These are phyloP conservation scores for Puccinellia tenuiflora DNA, from an alignment of 176 grass and related monocot species.

Conservation along the genomic window DNA sequence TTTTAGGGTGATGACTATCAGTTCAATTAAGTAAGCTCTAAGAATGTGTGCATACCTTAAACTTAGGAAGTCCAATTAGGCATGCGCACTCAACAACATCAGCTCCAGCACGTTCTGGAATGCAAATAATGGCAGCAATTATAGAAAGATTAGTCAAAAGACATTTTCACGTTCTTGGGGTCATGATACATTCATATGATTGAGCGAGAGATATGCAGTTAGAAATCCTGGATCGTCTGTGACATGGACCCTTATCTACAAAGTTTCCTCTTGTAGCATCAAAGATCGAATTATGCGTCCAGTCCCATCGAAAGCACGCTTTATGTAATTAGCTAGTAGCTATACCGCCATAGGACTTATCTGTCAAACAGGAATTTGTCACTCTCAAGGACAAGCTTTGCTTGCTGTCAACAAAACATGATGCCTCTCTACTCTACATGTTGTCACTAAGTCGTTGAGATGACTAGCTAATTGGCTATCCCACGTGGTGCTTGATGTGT, in stretches of 20 bases:
- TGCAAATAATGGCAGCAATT: constrained; percentile 20
- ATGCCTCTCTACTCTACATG: constrained; percentile 37
- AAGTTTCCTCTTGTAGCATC: constrained; percentile 12
- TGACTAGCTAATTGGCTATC: constrained; percentile 14
- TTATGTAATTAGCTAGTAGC: constrained; percentile 29
- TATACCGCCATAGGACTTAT: constrained; percentile 24
- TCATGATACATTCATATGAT: constrained; percentile 11
- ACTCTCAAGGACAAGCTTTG: constrained; percentile 30
- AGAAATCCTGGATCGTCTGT: neutral
- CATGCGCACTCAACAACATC: constrained; percentile 96
- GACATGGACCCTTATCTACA: neutral
- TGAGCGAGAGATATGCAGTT: neutral
- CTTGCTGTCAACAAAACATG: constrained; percentile 43
- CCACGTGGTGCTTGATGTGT: neutral
- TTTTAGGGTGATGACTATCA: too few relatives aligned
- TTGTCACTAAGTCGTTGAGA: constrained; percentile 27
- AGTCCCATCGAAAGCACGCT: constrained; percentile 31
- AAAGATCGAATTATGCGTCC: constrained; percentile 17
- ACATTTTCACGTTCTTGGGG: neutral
- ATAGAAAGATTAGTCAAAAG: constrained; percentile 14
- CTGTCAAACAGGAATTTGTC: constrained; percentile 39
- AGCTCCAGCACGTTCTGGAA: constrained; percentile 71
- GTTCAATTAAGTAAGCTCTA: neutral
- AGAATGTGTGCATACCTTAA: constrained; percentile 46
- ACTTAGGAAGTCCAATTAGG: constrained; percentile 82